phyloP scores from a whole-genome alignment of 306 rosid species.

The Phaseolus lunatus region DNA sequence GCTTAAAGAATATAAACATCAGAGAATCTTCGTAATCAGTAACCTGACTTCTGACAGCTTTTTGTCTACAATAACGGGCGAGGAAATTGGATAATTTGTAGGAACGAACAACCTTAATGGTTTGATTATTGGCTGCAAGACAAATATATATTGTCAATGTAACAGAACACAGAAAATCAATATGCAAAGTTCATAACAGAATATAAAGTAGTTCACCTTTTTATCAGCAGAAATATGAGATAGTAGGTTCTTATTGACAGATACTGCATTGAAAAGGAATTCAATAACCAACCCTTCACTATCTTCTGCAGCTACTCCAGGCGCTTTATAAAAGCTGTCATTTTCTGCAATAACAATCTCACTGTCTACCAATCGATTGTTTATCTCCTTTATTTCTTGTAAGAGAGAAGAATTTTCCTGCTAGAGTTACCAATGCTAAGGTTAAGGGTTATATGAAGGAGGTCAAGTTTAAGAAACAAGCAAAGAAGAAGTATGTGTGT shows the following conservation, averaged over 20 bases:
- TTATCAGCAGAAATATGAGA: slow-evolving; percentile 25
- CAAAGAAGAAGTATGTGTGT: too few species aligned
- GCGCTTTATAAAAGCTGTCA: slow-evolving; percentile 24
- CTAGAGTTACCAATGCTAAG: slow-evolving; percentile 14
- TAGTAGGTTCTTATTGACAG: slow-evolving; percentile 28
- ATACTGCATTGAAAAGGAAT: slow-evolving; percentile 38
- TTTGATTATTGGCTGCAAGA: slow-evolving; percentile 50
- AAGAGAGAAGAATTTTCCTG: slow-evolving; percentile 46
- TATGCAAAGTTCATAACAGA: slow-evolving; percentile 7
- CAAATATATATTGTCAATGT: slow-evolving; percentile 14
- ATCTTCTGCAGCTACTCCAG: slow-evolving; percentile 29
- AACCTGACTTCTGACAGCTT: slow-evolving; percentile 48
- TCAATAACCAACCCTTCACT: slow-evolving; percentile 46
- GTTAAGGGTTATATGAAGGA: neutral
- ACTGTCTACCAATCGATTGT: slow-evolving; percentile 47
- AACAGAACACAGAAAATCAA: neutral
- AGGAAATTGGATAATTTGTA: slow-evolving; percentile 45
- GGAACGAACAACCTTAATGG: slow-evolving; percentile 54
- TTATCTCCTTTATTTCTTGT: slow-evolving; percentile 53
- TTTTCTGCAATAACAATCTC: slow-evolving; percentile 47
- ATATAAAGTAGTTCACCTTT: slow-evolving; percentile 41
- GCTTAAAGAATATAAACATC: slow-evolving; percentile 4
- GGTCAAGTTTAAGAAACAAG: neutral
- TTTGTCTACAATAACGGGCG: slow-evolving; percentile 46
- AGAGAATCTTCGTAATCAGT: neutral